Evolutionary conservation across 2,329 filamentous ascomycete species (phyloP).

Genomic region (Penicillium decumbens): DNA sequence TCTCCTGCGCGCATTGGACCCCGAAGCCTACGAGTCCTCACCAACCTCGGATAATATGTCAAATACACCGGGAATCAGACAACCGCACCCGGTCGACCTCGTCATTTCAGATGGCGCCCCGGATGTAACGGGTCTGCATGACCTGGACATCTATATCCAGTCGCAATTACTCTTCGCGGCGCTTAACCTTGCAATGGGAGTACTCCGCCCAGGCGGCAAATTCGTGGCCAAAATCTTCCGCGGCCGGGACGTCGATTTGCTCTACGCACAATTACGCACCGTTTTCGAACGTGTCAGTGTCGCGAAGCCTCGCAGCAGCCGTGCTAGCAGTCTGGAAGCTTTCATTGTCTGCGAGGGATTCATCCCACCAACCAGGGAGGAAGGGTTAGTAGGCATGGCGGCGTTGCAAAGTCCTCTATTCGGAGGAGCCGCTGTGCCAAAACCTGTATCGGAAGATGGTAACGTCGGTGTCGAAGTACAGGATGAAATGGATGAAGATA

Average conservation of each 20-base stretch:
- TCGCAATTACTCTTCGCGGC: slow-evolving; percentile 92
- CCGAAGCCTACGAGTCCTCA: slow-evolving; percentile 53
- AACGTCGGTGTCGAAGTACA: slow-evolving; percentile 35
- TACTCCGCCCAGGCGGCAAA: slow-evolving; percentile 85
- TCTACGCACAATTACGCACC: slow-evolving; percentile 88
- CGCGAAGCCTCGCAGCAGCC: slow-evolving; percentile 86
- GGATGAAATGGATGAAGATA: slow-evolving; percentile 43
- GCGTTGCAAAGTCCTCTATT: slow-evolving; percentile 39
- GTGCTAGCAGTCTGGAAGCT: slow-evolving; percentile 94
- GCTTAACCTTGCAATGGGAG: slow-evolving; percentile 86
- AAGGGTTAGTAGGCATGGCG: slow-evolving; percentile 45
- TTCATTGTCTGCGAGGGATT: slow-evolving; percentile 96
- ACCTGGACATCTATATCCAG: slow-evolving; percentile 97
- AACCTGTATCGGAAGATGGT: slow-evolving; percentile 27
- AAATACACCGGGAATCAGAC: slow-evolving; percentile 42
- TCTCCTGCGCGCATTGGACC: slow-evolving; percentile 77
- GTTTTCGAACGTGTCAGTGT: slow-evolving; percentile 85
- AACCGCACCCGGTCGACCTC: slow-evolving; percentile 77
- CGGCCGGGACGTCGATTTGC: slow-evolving; percentile 87
- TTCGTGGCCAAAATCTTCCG: slow-evolving; percentile 99
- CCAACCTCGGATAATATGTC: slow-evolving; percentile 27
- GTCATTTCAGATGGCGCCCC: slow-evolving; percentile 94
- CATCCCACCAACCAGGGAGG: slow-evolving; percentile 57
- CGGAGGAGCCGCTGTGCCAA: slow-evolving; percentile 34
- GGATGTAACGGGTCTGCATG: slow-evolving; percentile 93